Percentiles rank a stretch among this genome's conserved stretches.
These are phyloP conservation scores for Quercus rubra DNA, from an alignment of 306 rosid genomes.

Conservation along the genomic window DNA sequence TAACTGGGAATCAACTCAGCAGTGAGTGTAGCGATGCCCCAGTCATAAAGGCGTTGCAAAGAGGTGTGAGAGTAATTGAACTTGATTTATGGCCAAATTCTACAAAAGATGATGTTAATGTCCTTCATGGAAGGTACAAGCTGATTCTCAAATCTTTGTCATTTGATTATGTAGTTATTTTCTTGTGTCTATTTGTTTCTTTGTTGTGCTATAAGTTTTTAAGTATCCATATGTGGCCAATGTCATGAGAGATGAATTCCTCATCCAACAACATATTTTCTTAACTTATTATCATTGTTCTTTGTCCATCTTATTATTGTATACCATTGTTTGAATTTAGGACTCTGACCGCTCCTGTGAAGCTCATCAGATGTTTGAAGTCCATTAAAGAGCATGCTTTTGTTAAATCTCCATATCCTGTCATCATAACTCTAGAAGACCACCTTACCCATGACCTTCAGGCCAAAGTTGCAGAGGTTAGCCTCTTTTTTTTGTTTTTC, in stretches of 20 bases:
- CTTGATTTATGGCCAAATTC: constrained; percentile 94
- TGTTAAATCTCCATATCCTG: constrained; percentile 72
- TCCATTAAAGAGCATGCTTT: constrained; percentile 86
- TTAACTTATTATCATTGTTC: background rate
- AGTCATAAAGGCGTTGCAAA: constrained; percentile 63
- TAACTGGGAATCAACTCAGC: constrained; percentile 94
- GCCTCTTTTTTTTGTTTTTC: background rate
- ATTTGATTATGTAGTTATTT: constrained; percentile 2
- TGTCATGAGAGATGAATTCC: background rate
- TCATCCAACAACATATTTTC: background rate
- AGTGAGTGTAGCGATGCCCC: constrained; percentile 87
- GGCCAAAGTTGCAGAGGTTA: constrained; percentile 85
- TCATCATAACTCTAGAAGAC: constrained; percentile 83
- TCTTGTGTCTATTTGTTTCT: background rate
- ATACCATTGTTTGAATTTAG: constrained; percentile 37
- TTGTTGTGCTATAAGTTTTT: background rate
- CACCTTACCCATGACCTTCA: constrained; percentile 79
- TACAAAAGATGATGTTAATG: constrained; percentile 57
- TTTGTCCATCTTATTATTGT: background rate
- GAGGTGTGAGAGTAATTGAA: constrained; percentile 79
- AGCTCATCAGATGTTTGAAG: constrained; percentile 72
- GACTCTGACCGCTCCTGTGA: constrained; percentile 84
- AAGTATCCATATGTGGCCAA: background rate
- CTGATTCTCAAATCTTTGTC: constrained; percentile 20
- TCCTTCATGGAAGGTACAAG: constrained; percentile 85